Evolutionary conservation across 2,329 filamentous ascomycete species (phyloP).

Genomic region (Pleomassaria siparia): DNA sequence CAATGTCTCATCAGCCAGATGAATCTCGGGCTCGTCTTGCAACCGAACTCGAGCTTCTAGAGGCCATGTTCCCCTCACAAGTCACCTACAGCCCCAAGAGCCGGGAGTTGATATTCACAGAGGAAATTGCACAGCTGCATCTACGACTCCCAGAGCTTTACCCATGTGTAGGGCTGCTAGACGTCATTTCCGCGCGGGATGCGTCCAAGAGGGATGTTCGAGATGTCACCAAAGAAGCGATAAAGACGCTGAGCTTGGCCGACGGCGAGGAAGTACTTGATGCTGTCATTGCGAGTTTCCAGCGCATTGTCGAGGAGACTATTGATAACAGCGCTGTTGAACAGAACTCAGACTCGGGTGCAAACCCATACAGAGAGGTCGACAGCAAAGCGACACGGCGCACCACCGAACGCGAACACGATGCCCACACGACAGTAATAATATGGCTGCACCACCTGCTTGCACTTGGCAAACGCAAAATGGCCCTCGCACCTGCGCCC

Average conservation of each 20-base stretch:
- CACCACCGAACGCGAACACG: not conserved
- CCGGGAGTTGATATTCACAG: slow-evolving; percentile 43
- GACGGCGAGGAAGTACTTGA: slow-evolving; percentile 49
- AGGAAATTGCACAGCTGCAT: slow-evolving; percentile 27
- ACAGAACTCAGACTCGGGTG: not conserved
- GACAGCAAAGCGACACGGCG: not conserved
- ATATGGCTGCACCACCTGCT: slow-evolving; percentile 52
- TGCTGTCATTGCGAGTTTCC: slow-evolving; percentile 44
- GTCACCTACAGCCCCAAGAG: slow-evolving; percentile 33
- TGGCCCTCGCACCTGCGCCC: slow-evolving; percentile 40
- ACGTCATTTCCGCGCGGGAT: slow-evolving; percentile 42
- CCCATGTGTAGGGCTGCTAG: slow-evolving; percentile 38
- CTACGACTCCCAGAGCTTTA: slow-evolving; percentile 46
- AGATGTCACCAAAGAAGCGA: slow-evolving; percentile 29
- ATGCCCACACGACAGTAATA: slow-evolving; percentile 41
- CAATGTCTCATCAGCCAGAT: slow-evolving; percentile 8
- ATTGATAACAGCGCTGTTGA: slow-evolving; percentile 9
- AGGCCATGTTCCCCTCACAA: slow-evolving; percentile 49
- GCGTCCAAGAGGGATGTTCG: slow-evolving; percentile 42
- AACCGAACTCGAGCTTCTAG: slow-evolving; percentile 46
- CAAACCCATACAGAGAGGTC: not conserved
- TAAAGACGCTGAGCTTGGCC: slow-evolving; percentile 25
- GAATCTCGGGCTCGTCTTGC: slow-evolving; percentile 29
- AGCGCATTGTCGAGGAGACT: slow-evolving; percentile 26
- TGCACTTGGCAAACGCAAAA: slow-evolving; percentile 50